These are phyloP conservation scores for Monilinia aucupariae DNA, from an alignment of 2,329 filamentous ascomycete species.

Conservation along the genomic window DNA sequence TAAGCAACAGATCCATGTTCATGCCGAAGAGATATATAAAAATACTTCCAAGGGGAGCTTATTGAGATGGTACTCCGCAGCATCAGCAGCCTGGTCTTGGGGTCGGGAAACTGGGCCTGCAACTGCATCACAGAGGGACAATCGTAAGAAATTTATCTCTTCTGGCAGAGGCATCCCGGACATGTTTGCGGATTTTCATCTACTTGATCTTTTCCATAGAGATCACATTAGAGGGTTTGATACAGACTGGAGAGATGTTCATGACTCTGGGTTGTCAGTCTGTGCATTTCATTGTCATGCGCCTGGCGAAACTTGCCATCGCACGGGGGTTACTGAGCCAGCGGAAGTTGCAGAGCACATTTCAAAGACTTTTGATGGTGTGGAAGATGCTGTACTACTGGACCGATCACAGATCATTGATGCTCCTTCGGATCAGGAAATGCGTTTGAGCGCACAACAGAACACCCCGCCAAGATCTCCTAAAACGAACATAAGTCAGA, in stretches of 20 bases:
- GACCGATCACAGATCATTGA: constrained; percentile 4
- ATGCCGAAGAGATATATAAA: constrained; percentile 1
- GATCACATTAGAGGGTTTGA: constrained; percentile 7
- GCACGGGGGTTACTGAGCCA: constrained; percentile 1
- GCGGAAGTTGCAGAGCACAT: constrained; percentile 5
- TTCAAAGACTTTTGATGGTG: not conserved
- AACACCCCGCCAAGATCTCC: not conserved
- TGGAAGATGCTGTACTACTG: not conserved
- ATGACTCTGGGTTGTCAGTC: constrained; percentile 3
- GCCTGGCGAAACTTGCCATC: constrained; percentile 7
- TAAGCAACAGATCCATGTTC: not conserved
- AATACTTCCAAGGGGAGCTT: constrained; percentile 8
- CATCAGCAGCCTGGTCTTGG: constrained; percentile 13
- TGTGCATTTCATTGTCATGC: constrained; percentile 5
- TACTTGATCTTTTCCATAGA: not conserved
- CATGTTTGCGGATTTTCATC: not conserved
- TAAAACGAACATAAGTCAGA: not conserved
- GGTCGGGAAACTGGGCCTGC: constrained; percentile 9
- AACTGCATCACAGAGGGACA: constrained; percentile 5
- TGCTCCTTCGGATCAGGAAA: not conserved
- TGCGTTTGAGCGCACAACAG: not conserved
- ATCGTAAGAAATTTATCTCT: constrained; percentile 5
- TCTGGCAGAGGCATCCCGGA: not conserved
- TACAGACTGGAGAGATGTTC: constrained; percentile 8
- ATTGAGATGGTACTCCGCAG: constrained; percentile 9